Base-by-base conservation (phyloP, 2,329 filamentous ascomycete genomes). In the Saccharata proteae region DNA sequence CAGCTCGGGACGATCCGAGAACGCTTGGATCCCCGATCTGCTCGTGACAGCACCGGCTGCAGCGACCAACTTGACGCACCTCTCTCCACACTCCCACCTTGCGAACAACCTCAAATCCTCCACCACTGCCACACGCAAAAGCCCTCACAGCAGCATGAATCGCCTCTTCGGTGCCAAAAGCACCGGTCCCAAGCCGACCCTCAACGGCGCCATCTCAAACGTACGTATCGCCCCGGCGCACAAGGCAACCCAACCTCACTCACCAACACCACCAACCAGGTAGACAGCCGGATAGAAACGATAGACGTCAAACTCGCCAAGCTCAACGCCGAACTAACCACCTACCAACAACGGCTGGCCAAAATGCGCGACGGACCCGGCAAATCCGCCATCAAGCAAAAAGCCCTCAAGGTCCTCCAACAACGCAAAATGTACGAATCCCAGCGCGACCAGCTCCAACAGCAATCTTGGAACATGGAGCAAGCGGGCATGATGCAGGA, bases 391-490 rank as follows among this genome's bases (percentile, higher is more conserved):
- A 75, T 98, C 47, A 92, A 90, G 54, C 78, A 92, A 50, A 94
- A 94, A 52, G 88, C 88, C 2, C 77, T 93, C 47, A 93, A 93
- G 49, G 77, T 96, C 8, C 77, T 96, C 3, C 84, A 93, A 61
- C 80, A 85, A 37, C 80, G 88, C 45, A 93, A 93, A 55, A 79
- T 86, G 59, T 93, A 93, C 73, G 90, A 98, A 61, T 69, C 74
- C 3, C 85, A 94, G 59, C 83, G 88, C 42, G 85, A 94, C 49
- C 86, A 96, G 61, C 75, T 96, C 32, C 81, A 93, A 60, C 72
- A 79, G 42, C 90, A 98, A 61, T 83, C 83, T 14, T 96, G 86
- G 86, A 96, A 96, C 62, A 94, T 98, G 86, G 86, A 96, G 62
- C 86, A 94, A 61, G 86, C 88, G 3, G 80, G 81, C 54, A 92